Base-by-base conservation (phyloP, 2,329 filamentous ascomycete genomes). In the Fusarium citri region DNA sequence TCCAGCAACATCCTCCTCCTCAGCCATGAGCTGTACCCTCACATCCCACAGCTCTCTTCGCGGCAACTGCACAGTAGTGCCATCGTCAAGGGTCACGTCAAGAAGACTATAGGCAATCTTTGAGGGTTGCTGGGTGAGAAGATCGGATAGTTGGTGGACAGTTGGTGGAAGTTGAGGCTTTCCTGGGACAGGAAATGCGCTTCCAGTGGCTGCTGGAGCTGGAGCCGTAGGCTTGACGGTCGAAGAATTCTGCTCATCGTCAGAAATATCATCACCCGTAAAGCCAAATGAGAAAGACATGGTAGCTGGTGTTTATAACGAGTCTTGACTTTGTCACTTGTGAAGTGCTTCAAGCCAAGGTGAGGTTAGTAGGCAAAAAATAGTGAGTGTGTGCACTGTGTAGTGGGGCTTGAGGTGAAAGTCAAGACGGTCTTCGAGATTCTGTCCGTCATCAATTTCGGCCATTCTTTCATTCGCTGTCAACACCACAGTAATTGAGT, bases 31-130 rank as follows among this genome's bases (percentile, higher is more conserved):
- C 82, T 96, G 93, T 40, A 94, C 85, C 34, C 91, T 87, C 41
- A 95, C 90, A 76, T 96, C 93, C 88, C 92, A 95, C 47, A 96
- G 84, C 77, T 94, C 92, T 62, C 93, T 87, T 41, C 92, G 88
- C 0, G 92, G 92, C 10, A 96, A 83, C 40, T 78, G 80, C 12
- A 91, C 76, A 5, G 75, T 80, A 48, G 82, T 80, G 12, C 85
- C 85, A 66, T 87, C 83, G 45, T 91, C 89, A 8, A 82, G 85
- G 22, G 84, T 83, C 53, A 94, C 85, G 10, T 83, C 80, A 20
- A 94, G 80, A 15, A 84, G 85, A 72, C 86, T 84, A 79, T 91
- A 95, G 20, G 91, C 89, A 57, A 96, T 86, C 78, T 92, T 92
- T 58, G 91, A 92, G 1, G 93, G 93, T 47, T 95, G 83, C 59